Conservation (phyloP, 768 basidiomycete species). For the Suillus spraguei region DNA sequence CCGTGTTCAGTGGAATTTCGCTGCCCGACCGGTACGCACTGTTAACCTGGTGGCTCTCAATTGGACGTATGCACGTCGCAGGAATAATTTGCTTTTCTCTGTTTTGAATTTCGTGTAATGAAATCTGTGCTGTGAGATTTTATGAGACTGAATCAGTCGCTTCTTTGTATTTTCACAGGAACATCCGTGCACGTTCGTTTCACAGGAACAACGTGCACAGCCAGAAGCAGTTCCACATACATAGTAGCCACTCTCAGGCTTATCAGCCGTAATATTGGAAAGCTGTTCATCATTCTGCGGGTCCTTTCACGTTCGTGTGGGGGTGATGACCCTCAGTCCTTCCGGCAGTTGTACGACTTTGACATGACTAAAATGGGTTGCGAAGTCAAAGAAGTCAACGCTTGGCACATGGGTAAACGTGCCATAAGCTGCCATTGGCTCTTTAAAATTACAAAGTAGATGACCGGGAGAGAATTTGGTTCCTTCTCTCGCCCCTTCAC, state of each 20-base stretch:
- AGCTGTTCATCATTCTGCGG: background rate
- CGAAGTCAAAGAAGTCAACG: background rate
- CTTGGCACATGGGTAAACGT: background rate
- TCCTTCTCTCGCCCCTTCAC: conserved; percentile 4
- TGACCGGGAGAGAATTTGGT: background rate
- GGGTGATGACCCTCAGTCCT: background rate
- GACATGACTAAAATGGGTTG: background rate
- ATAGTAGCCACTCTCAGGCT: background rate
- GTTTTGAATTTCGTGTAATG: no score
- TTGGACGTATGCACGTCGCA: no score
- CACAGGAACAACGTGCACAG: background rate
- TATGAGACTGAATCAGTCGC: background rate
- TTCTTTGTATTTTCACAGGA: background rate
- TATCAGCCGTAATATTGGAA: background rate
- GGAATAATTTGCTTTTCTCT: no score
- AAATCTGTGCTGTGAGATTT: no score
- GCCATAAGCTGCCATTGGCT: conserved; percentile 5
- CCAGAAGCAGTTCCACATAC: background rate
- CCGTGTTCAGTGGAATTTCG: no score
- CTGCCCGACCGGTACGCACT: no score
- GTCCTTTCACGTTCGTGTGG: background rate
- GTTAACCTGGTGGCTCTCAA: no score
- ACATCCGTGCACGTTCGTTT: background rate
- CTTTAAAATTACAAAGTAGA: background rate
- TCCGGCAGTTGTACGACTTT: no score